Evolutionary conservation across 1,139 yeast genomes (phyloP).

Genomic region (Pichiaceae sp.): DNA sequence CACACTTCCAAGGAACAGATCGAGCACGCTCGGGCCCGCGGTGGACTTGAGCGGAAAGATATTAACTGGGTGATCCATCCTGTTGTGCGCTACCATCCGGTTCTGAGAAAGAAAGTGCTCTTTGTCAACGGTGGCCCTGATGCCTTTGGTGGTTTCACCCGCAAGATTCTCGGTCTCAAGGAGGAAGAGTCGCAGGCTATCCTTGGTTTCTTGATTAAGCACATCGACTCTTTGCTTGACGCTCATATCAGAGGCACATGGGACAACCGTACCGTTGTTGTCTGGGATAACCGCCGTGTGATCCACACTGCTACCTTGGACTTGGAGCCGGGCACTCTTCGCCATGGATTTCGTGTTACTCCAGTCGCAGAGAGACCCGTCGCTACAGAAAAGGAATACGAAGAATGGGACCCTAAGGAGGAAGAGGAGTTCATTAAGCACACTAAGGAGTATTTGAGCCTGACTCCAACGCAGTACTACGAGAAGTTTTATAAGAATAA

Average conservation of each 20-base stretch:
- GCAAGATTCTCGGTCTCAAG: conserved; percentile 56
- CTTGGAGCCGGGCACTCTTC: conserved; percentile 41
- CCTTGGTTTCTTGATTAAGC: conserved; percentile 42
- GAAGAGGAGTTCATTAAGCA: conserved; percentile 24
- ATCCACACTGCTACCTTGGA: conserved; percentile 57
- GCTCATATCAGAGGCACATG: conserved; percentile 49
- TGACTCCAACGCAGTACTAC: conserved; percentile 11
- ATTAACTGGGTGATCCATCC: conserved; percentile 60
- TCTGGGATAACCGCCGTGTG: conserved; percentile 67
- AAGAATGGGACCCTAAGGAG: conserved; percentile 28
- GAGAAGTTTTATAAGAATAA: conserved; percentile 6
- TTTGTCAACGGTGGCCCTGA: conserved; percentile 43
- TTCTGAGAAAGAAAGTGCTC: conserved; percentile 50
- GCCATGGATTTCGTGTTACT: conserved; percentile 65
- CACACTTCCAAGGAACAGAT: conserved; percentile 70
- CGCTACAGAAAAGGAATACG: conserved; percentile 14
- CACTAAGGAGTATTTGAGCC: conserved; percentile 15
- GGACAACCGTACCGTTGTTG: conserved; percentile 52
- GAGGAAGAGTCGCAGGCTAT: conserved; percentile 53
- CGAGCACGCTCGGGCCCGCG: conserved; percentile 37
- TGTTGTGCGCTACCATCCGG: conserved; percentile 63
- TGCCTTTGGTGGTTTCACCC: conserved; percentile 41
- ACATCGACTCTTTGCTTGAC: conserved; percentile 42
- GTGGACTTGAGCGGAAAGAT: conserved; percentile 52
- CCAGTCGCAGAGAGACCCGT: conserved; percentile 45